A percentile compares a stretch with the other conserved stretches of the same genome.
These are phyloP conservation scores for Plasmopara halstedii DNA, from an alignment of 352 stramenopile species.

Conservation along the genomic window DNA sequence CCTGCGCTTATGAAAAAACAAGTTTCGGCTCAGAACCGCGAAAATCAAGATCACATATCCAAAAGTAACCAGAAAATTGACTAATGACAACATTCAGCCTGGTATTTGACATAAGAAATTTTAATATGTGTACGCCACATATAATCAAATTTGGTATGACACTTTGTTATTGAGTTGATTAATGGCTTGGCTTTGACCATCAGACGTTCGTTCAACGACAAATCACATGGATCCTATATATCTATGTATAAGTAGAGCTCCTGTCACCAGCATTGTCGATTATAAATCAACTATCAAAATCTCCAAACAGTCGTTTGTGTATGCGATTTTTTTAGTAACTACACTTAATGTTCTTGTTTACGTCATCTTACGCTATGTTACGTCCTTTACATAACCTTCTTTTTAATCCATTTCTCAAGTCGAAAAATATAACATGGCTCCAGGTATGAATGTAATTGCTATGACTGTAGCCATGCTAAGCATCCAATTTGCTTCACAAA, in stretches of 20 bases:
- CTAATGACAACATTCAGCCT: not conserved
- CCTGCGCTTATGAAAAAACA: constrained; percentile 53
- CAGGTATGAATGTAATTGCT: constrained; percentile 4
- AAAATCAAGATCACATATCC: constrained; percentile 4
- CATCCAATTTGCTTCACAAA: not conserved
- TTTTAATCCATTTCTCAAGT: constrained; percentile 3
- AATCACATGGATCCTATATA: no score
- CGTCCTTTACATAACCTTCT: constrained; percentile 2
- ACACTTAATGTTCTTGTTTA: not conserved
- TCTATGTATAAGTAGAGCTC: no score
- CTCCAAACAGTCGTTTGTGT: no score
- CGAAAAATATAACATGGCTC: constrained; percentile 5
- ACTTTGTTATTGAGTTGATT: no score
- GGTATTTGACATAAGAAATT: no score
- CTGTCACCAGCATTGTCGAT: no score
- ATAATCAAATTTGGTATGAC: not conserved
- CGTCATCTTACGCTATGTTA: not conserved
- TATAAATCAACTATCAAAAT: no score
- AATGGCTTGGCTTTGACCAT: no score
- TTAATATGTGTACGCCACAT: no score
- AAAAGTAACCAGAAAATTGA: not conserved
- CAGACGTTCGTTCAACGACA: no score
- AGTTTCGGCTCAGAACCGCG: constrained; percentile 7
- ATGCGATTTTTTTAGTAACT: no score
- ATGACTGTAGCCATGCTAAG: no score